Evolutionary conservation across 306 rosid species (phyloP).

Genomic region (Acacia acuminata): DNA sequence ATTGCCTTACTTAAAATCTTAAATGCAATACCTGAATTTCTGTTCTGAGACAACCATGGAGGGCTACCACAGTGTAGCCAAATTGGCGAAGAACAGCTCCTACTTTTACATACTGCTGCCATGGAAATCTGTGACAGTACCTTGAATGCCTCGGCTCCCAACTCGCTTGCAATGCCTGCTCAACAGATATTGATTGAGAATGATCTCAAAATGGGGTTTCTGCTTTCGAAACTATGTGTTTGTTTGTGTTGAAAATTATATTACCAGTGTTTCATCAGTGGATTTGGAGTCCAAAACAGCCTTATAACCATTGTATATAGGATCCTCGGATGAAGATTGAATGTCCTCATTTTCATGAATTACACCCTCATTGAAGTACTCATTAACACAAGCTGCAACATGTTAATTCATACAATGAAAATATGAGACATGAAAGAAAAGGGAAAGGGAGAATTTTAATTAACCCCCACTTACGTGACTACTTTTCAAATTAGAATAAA

Average conservation of each 20-base stretch:
- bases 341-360: slow-evolving; percentile 35
- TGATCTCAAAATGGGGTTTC: not conserved
- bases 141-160: slow-evolving; percentile 94
- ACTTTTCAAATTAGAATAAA: too few species aligned
- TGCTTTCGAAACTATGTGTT: not conserved
- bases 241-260: not conserved
- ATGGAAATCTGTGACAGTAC: slow-evolving; percentile 70
- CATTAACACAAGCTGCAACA: slow-evolving; percentile 74
- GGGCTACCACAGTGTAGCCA: slow-evolving; percentile 84
- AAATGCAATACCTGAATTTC: slow-evolving; percentile 69
- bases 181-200: slow-evolving; percentile 11
- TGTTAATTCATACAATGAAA: not conserved
- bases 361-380: slow-evolving; percentile 60
- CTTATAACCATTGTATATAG: slow-evolving; percentile 69
- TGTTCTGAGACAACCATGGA: slow-evolving; percentile 80
- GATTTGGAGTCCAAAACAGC: slow-evolving; percentile 91
- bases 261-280: slow-evolving; percentile 74
- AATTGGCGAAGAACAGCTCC: slow-evolving; percentile 90
- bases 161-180: slow-evolving; percentile 82
- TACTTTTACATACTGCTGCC: slow-evolving; percentile 85
- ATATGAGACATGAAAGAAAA: not conserved
- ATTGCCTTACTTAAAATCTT: too few species aligned
- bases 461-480: too few species aligned
- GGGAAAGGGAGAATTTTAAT: not conserved
- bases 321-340: slow-evolving; percentile 51